Base-by-base conservation (phyloP, 805 yeast genomes). In the Barnettozyma californica region DNA sequence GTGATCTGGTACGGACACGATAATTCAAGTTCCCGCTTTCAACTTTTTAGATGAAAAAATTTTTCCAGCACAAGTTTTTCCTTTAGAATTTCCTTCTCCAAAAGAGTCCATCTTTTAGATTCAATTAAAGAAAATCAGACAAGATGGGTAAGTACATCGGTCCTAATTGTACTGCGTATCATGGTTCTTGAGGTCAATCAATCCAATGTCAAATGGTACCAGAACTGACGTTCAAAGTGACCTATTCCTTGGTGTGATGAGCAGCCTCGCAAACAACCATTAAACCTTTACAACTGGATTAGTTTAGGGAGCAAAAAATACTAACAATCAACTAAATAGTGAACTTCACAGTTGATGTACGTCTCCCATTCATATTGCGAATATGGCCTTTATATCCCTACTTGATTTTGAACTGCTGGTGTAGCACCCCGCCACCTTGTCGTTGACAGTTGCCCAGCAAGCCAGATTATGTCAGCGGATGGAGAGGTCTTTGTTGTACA, bases 341-440 rank as follows among this genome's bases (percentile, higher is more conserved):
- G 72, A 72, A 72, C 68, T 78, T 78, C 80, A 78, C 83, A 70
- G 80, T 77, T 73, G 83, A 78, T 60, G 63, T 59, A 59, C 43
- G 63, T 56, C 23, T 23, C 40, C 40, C 10, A 9, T 14, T n/a
- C n/a, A n/a, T n/a, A n/a, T n/a, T n/a, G n/a, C n/a, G n/a, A n/a
- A n/a, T n/a, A n/a, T n/a, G 21, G 9, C 13, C 11, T 4, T 19
- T 29, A 23, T 16, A 29, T 11, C 7, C 11, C 7, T 29, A 5
- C 5, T 5, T 3, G 5, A 29, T 9, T 29, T 29, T 29, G 33
- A 7, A 14, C 14, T 11, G 33, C 11, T 29, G 16, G 33, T 29
- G 11, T 29, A 13, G 14, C n/a, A n/a, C n/a, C n/a, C 16, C 33
- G 33, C 33, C 33, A 11, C 33, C 33, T 29, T 27, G 25, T 23